Conservation (phyloP, 2,329 filamentous ascomycete genomes). For the Graphilbum fragrans region DNA sequence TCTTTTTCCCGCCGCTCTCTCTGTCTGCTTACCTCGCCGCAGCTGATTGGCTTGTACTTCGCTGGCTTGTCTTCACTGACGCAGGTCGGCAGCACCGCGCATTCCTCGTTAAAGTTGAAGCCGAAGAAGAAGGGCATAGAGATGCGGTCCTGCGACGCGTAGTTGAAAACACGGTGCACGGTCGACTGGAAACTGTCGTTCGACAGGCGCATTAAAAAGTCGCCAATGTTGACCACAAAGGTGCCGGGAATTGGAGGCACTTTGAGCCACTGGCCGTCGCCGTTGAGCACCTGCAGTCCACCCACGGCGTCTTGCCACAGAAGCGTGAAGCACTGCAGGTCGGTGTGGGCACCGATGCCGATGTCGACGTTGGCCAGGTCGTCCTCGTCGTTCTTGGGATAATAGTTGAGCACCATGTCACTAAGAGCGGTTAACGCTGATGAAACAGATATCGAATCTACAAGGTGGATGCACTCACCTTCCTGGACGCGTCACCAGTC, state of each 20-base stretch:
- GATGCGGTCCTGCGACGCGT: slow-evolving; percentile 5
- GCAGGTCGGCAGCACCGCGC: slow-evolving; percentile 26
- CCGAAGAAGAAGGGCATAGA: slow-evolving; percentile 13
- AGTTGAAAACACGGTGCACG: slow-evolving; percentile 11
- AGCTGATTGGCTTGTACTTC: slow-evolving; percentile 28
- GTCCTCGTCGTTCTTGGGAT: slow-evolving; percentile 13
- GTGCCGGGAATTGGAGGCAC: slow-evolving; percentile 7
- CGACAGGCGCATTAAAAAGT: slow-evolving; percentile 11
- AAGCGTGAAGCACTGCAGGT: slow-evolving; percentile 24
- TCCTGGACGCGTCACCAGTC: slow-evolving; percentile 20
- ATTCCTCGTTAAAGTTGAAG: slow-evolving; percentile 16
- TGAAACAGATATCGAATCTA: too few species aligned
- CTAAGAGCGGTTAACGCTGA: too few species aligned
- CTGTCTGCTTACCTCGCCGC: slow-evolving; percentile 20
- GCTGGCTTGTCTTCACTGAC: slow-evolving; percentile 23
- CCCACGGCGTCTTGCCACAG: slow-evolving; percentile 10
- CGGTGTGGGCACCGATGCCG: slow-evolving; percentile 25
- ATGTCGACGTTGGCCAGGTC: slow-evolving; percentile 11
- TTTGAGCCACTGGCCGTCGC: slow-evolving; percentile 4
- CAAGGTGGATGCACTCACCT: too few species aligned
- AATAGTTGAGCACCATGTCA: slow-evolving; percentile 13
- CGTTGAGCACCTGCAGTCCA: slow-evolving; percentile 9
- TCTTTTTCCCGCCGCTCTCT: too few species aligned
- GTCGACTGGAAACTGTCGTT: slow-evolving; percentile 12
- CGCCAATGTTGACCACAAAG: slow-evolving; percentile 13